Conservation (phyloP, 345 rosid genomes). For the Durio zibethinus region DNA sequence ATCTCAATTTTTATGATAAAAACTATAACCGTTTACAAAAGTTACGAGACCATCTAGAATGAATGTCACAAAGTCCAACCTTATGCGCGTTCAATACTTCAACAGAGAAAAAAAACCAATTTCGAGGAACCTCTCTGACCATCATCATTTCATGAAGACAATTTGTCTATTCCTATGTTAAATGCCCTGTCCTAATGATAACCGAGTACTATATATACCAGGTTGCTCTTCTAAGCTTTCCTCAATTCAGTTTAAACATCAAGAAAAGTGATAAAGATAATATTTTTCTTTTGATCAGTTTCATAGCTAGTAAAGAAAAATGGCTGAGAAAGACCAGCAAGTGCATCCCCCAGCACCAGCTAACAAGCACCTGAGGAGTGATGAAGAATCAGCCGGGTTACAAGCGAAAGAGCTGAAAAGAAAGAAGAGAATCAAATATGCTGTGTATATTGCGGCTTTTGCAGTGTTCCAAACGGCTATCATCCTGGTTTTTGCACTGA, state of each 20-base stretch:
- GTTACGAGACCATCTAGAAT: background rate
- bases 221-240: background rate
- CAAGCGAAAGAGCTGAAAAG: background rate
- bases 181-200: background rate
- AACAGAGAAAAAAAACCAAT: background rate
- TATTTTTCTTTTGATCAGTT: background rate
- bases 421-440: background rate
- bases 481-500: slow-evolving; percentile 6
- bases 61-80: background rate
- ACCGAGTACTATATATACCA: background rate
- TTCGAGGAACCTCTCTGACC: background rate
- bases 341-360: background rate
- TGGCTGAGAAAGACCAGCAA: background rate
- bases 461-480: slow-evolving; percentile 3
- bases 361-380: background rate
- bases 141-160: background rate
- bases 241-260: background rate
- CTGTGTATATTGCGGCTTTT: background rate
- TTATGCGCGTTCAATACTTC: background rate
- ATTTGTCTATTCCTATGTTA: background rate
- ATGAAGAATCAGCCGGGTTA: background rate
- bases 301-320: background rate
- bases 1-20: no score
- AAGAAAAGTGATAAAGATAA: background rate
- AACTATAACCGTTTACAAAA: background rate